Base-by-base conservation (phyloP, 345 rosid species). In the Salix caprea region DNA sequence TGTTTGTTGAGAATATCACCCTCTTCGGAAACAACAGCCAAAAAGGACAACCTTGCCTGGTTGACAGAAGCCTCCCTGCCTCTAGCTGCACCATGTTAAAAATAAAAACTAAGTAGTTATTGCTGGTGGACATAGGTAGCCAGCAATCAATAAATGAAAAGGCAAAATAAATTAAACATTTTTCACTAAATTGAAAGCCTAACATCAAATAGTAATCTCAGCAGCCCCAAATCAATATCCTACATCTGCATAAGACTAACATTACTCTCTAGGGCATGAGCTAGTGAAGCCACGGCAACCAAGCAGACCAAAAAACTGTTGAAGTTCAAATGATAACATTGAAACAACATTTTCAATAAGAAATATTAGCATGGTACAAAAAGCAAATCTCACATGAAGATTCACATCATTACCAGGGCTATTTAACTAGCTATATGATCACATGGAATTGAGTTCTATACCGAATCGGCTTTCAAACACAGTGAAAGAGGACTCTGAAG, bases 21-120 rank as follows among this genome's bases (percentile, higher is more conserved):
- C 74, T 84, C 90, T 74, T 89, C 94, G 65, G 77, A 69, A 32
- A 84, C 44, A 62, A 81, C 81, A 66, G 89, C 85, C 65, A 85
- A 73, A 79, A 82, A 89, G 16, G 87, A 84, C 73, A 80, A 74
- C 73, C 88, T 86, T 58, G 83, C 75, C 3, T 86, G 62, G 62
- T 81, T 85, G 40, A 78, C 65, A 78, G 84, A 78, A 82, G 67
- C 80, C 69, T 85, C 84, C 81, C 80, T 84, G 64, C 92, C 84
- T 76, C 87, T 80, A 77, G 79, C 97, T 93, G 82, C 40, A 81
- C 30, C 26, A 70, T 42, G 58, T 15, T 58, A 24, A 79, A 77
- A 34, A 34, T 39, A 40, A 77, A 52, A 48, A 39, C 40, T 39
- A 62, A 11, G 23, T 18, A 14, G 44, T 24, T 23, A 2, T 13